These are phyloP conservation scores for Termitomyces sp. DNA, from an alignment of 768 basidiomycete species.

Conservation along the genomic window DNA sequence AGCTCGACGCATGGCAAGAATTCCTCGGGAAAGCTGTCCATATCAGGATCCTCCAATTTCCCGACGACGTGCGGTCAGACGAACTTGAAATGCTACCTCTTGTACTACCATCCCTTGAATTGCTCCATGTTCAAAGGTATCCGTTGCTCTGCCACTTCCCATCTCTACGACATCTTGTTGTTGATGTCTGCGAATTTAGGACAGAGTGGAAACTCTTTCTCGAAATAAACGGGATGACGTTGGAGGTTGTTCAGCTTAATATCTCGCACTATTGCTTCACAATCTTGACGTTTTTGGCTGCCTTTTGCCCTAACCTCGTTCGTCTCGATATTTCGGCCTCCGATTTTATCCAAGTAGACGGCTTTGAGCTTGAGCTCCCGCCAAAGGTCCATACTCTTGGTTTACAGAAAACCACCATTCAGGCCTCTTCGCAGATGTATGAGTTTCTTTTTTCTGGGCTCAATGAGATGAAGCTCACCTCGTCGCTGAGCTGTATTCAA, in stretches of 20 bases:
- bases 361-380: conserved; percentile 1
- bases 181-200: neutral
- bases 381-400: conserved; percentile 11
- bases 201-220: conserved; percentile 1
- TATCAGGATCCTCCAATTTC: conserved; percentile 6
- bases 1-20: neutral
- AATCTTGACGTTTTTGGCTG: neutral
- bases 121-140: neutral
- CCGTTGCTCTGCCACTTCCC: neutral
- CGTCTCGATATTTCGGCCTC: conserved; percentile 11
- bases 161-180: conserved; percentile 11
- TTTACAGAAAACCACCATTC: conserved; percentile 5
- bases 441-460: conserved; percentile 2
- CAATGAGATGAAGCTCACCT: neutral
- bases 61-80: neutral
- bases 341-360: neutral
- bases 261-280: neutral
- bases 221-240: conserved; percentile 5
- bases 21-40: conserved; percentile 7
- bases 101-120: conserved; percentile 1
- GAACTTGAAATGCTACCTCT: neutral
- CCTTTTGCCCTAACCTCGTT: conserved; percentile 7
- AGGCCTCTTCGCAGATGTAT: conserved; percentile 4
- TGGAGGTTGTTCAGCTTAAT: conserved; percentile 9
- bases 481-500: conserved; percentile 8